Percentiles rank a stretch among this genome's conserved stretches.
phyloP scores from a whole-genome alignment of 2,329 filamentous ascomycete genomes.

The Pseudogymnoascus sp. region DNA sequence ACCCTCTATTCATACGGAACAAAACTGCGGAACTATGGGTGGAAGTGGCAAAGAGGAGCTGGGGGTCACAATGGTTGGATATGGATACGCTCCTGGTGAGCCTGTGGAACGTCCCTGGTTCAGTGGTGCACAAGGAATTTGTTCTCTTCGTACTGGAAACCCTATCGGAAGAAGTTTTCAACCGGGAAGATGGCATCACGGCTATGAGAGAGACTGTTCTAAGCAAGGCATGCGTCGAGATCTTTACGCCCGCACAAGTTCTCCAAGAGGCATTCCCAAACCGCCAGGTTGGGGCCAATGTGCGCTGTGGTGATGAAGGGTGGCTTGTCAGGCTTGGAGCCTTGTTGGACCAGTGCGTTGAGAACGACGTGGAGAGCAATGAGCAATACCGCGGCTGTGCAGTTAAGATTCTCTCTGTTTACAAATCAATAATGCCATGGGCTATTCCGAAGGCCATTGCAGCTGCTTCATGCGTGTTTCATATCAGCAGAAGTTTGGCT shows the following conservation, averaged over 20 bases:
- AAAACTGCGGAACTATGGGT: slow-evolving; percentile 94
- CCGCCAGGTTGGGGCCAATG: slow-evolving; percentile 54
- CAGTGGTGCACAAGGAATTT: slow-evolving; percentile 67
- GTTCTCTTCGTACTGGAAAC: slow-evolving; percentile 86
- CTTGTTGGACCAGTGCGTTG: slow-evolving; percentile 68
- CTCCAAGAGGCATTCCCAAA: slow-evolving; percentile 71
- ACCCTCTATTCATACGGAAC: slow-evolving; percentile 80
- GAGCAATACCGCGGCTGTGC: slow-evolving; percentile 64
- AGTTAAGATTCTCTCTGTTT: slow-evolving; percentile 67
- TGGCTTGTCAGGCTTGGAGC: slow-evolving; percentile 76
- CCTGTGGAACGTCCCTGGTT: slow-evolving; percentile 69
- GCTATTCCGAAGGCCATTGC: slow-evolving; percentile 76
- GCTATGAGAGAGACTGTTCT: slow-evolving; percentile 76
- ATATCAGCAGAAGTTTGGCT: slow-evolving; percentile 66
- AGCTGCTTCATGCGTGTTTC: slow-evolving; percentile 61
- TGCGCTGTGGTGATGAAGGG: slow-evolving; percentile 74
- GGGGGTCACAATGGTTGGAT: slow-evolving; percentile 88
- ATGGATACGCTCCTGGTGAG: slow-evolving; percentile 82
- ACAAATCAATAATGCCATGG: slow-evolving; percentile 80
- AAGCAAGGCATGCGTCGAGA: slow-evolving; percentile 85
- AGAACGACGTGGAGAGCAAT: slow-evolving; percentile 57
- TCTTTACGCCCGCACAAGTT: slow-evolving; percentile 76
- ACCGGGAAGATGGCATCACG: slow-evolving; percentile 80
- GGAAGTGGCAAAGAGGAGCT: slow-evolving; percentile 86
- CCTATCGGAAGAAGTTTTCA: slow-evolving; percentile 90